Evolutionary conservation across 306 rosid species (phyloP), one percentile per base, ranked within the genome.

Genomic region (Sicyos baderoa): DNA sequence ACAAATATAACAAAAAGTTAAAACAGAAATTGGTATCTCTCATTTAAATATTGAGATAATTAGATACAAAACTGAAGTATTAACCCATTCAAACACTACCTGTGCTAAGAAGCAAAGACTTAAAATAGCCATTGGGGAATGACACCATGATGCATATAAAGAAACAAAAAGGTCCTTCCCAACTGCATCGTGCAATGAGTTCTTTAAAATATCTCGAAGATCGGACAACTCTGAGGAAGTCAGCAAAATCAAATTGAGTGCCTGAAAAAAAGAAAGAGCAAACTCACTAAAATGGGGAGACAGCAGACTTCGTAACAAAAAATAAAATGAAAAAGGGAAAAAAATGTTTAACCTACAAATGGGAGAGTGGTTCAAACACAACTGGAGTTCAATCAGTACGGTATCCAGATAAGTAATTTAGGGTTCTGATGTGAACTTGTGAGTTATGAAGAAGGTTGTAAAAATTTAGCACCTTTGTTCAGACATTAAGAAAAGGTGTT

Each of bases 141-240:
- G 99, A 79, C 97, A 88, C 99, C 99, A 94, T n/a, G 99, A 94
- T 72, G 99, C 90, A 83, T 94, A 94, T 81, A 94, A 83, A 35
- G 97, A 86, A 83, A 86, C 88, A 81, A 79, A 90, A 29, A 94
- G 75, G 82, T 90, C 84, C 84, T 78, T 90, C 79, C 99, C 99
- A 7, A 84, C 82, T 52, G 96, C 82, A 87, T 88, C 78, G 61
- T 81, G 83, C 18, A 90, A 84, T 17, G 99, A 85, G 35, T 78
- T 82, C 68, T 85, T 94, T 79, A 94, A 80, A 75, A 94, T 89
- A 77, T 80, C 79, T 79, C 99, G 89, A 75, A 94, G 87, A 72
- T 83, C 91, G 59, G 87, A 85, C 70, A 94, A 81, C 76, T 94
- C 99, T 0, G 88, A 83, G 35, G 97, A 94, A 67, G 99, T 94